Conservation (phyloP, 164 flowering plant species). For the Piper longum region DNA sequence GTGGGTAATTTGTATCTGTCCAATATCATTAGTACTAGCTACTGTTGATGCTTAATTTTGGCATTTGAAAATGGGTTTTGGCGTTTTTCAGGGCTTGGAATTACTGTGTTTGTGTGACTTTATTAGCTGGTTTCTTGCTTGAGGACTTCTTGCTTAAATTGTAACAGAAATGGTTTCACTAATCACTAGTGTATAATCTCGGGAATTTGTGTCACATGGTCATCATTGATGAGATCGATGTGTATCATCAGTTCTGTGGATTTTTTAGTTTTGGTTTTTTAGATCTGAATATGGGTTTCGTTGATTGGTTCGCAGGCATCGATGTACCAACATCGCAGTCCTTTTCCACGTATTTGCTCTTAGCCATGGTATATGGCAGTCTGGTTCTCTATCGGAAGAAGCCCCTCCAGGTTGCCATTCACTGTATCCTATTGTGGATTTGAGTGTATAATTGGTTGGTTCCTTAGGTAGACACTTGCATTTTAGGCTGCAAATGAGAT, state of each 20-base stretch:
- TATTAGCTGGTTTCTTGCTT: no score
- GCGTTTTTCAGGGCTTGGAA: no score
- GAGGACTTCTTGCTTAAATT: no score
- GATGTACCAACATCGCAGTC: conserved; percentile 95
- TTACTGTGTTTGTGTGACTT: no score
- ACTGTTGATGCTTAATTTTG: background rate
- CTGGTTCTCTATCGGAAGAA: conserved; percentile 34
- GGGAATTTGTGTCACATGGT: background rate
- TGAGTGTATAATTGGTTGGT: background rate
- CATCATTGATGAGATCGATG: background rate
- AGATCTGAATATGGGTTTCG: background rate
- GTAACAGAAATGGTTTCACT: no score
- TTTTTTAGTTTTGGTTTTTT: background rate
- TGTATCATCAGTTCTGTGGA: background rate
- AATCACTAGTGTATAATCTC: no score
- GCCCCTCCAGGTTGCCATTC: conserved; percentile 46
- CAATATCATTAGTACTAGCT: background rate
- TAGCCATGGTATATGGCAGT: conserved; percentile 73
- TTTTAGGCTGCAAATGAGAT: background rate
- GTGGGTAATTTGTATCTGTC: background rate
- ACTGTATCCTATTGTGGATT: background rate
- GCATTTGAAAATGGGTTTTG: no score
- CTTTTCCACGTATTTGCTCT: conserved; percentile 61
- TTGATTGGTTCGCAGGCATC: conserved; percentile 31
- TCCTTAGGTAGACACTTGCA: background rate